Evolutionary conservation across 2,329 filamentous ascomycete species (phyloP), one percentile per base, ranked within the genome.

Genomic region (Hymenoscyphus repandus): DNA sequence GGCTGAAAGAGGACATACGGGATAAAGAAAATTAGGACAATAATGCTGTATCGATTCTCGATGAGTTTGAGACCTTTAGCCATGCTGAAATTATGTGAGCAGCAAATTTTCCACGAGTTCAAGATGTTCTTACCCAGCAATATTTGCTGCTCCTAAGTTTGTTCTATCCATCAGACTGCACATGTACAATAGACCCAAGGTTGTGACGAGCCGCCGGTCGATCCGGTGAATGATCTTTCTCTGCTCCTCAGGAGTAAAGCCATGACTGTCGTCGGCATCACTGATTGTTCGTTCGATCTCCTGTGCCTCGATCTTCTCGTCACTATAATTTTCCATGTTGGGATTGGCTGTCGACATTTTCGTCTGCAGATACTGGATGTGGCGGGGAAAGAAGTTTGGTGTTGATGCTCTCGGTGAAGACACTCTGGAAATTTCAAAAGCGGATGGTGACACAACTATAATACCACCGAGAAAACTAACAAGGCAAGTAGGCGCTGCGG

Each of bases 151-250:
- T n/a, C 80, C 80, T 64, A 91, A 70, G 67, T 92, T 92, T 1
- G 85, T 89, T 31, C 88, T 75, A 64, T 93, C 88, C 81, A 92
- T 88, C 52, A 92, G 70, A 57, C 79, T 85, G 60, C 88, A 75
- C 64, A 85, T 88, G 68, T 91, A 91, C 70, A 90, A 77, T 57
- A 76, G 64, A 17, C 83, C 83, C 4, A 82, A 78, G 1, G 77
- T 82, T 3, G 76, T 64, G 37, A 86, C 78, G 3, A 87, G 71
- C 2, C 83, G 79, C 30, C 74, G 71, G 67, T 95, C 89, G 58
- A 93, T 74, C 11, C 81, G 79, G 50, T 77, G 74, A 38, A 90
- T 80, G 61, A 93, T 88, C 38, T 70, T 76, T 64, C 73, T 79
- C 69, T 86, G 79, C 68, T 92, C 83, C 15, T 73, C 68, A 0